Evolutionary conservation across 306 rosid species (phyloP), one percentile per base, ranked within the genome.

Genomic region (Castanea crenata): DNA sequence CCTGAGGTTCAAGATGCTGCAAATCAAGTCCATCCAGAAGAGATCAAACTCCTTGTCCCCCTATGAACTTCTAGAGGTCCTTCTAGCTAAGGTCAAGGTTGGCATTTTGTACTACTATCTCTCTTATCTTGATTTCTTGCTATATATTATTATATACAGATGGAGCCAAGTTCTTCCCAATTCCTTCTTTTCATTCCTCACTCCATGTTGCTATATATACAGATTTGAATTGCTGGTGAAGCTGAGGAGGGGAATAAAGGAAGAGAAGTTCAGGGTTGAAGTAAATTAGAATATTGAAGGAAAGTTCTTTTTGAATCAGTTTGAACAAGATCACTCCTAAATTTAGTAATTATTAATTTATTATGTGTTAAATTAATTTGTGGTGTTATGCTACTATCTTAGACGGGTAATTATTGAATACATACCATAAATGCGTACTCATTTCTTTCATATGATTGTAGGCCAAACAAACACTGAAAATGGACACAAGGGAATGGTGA

Each of bases 1-100:
- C 74, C 78, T 7, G 83, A 78, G 81, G 87, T 86, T 69, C 81
- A 80, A 80, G 87, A 80, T 73, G 92, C 90, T 35, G 90, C 88
- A 77, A 86, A 67, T 34, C 81, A 79, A 84, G 70, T 80, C 82
- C 78, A 77, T 86, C 78, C 54, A 46, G 44, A 65, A 32, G 67
- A 78, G 76, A 72, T 76, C 84, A 65, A 84, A 84, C 74, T 86
- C 82, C 3, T 12, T 82, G 74, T 82, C 34, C 32, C 82, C 82
- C 3, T 83, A 82, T 74, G 72, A 88, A 71, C 89, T 86, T 73
- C 38, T 74, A 31, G 86, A 79, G 62, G 67, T 87, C 71, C 77
- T 87, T 77, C 68, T 63, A 14, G 88, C 89, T 15, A 79, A 82
- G 79, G 85, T 80, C 86, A 79, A 83, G 86, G 89, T 86, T 54